Percentiles rank a stretch among this genome's conserved stretches.
These are phyloP conservation scores for Diplodia seriata DNA, from an alignment of 2,329 filamentous ascomycete genomes.

Conservation along the genomic window DNA sequence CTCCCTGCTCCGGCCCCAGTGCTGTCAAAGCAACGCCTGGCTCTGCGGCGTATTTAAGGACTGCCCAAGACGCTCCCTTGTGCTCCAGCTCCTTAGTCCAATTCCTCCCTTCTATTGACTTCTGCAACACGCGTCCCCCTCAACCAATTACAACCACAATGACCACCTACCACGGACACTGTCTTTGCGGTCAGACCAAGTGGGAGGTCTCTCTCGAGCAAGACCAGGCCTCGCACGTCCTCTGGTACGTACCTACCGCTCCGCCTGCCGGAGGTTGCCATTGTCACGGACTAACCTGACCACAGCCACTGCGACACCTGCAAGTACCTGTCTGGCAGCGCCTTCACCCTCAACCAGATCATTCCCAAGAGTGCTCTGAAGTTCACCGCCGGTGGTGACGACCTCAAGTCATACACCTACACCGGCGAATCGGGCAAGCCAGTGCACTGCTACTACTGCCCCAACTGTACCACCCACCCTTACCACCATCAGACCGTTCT, in stretches of 20 bases:
- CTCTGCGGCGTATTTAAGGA: slow-evolving; percentile 5
- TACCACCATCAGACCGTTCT: slow-evolving; percentile 64
- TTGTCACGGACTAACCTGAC: background rate
- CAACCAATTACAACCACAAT: slow-evolving; percentile 42
- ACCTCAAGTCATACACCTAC: slow-evolving; percentile 61
- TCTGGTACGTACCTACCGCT: slow-evolving; percentile 50
- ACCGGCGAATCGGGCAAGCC: slow-evolving; percentile 63
- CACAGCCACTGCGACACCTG: slow-evolving; percentile 64
- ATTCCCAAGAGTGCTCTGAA: slow-evolving; percentile 58
- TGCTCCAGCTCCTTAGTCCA: background rate
- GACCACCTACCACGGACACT: slow-evolving; percentile 58
- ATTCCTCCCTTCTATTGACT: background rate
- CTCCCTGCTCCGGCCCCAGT: background rate
- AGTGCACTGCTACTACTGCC: slow-evolving; percentile 65
- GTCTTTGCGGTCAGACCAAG: slow-evolving; percentile 62
- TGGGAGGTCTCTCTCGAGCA: slow-evolving; percentile 59
- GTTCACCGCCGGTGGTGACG: slow-evolving; percentile 58
- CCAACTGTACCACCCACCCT: slow-evolving; percentile 62
- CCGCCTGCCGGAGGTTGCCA: background rate
- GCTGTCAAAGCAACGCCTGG: background rate
- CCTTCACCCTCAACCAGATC: slow-evolving; percentile 63
- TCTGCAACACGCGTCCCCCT: background rate
- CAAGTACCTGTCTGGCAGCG: slow-evolving; percentile 59
- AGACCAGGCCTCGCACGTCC: slow-evolving; percentile 54
- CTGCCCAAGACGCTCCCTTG: background rate